phyloP scores from a whole-genome alignment of 2,329 filamentous ascomycete species.

The Penicillium palitans region DNA sequence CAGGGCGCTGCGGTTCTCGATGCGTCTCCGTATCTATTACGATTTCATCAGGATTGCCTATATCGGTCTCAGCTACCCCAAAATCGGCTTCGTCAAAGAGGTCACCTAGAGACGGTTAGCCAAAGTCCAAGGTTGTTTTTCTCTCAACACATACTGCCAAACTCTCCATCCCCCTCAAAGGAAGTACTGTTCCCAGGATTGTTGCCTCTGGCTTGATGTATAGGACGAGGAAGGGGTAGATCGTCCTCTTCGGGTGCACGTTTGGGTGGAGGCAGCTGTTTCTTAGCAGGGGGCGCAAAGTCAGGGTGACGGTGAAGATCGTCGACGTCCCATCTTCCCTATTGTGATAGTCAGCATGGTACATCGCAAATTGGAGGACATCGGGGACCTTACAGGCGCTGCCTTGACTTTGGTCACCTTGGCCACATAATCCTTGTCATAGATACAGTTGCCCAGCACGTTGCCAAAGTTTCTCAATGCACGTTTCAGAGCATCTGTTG shows the following conservation, averaged over 20 bases:
- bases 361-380: not conserved
- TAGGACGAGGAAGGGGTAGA: slow-evolving; percentile 41
- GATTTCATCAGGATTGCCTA: slow-evolving; percentile 77
- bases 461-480: slow-evolving; percentile 91
- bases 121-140: not conserved
- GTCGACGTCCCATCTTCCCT: slow-evolving; percentile 72
- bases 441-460: slow-evolving; percentile 95
- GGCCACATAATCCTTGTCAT: slow-evolving; percentile 90
- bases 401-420: slow-evolving; percentile 90
- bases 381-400: slow-evolving; percentile 53
- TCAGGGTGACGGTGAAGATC: slow-evolving; percentile 79
- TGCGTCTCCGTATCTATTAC: slow-evolving; percentile 49
- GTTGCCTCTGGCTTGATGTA: slow-evolving; percentile 30
- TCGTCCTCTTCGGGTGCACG: slow-evolving; percentile 51
- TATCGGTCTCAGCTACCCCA: slow-evolving; percentile 57
- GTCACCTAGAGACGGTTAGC: slow-evolving; percentile 43
- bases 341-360: slow-evolving; percentile 17
- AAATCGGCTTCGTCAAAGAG: slow-evolving; percentile 79
- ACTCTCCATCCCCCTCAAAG: slow-evolving; percentile 45
- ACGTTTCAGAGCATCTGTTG: slow-evolving; percentile 89
- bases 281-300: slow-evolving; percentile 60
- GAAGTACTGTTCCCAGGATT: slow-evolving; percentile 30
- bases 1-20: slow-evolving; percentile 28
- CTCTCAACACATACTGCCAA: slow-evolving; percentile 39
- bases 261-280: slow-evolving; percentile 48